phyloP scores from a whole-genome alignment of 495 filamentous ascomycete genomes.

The Bryoglossum gracile region DNA sequence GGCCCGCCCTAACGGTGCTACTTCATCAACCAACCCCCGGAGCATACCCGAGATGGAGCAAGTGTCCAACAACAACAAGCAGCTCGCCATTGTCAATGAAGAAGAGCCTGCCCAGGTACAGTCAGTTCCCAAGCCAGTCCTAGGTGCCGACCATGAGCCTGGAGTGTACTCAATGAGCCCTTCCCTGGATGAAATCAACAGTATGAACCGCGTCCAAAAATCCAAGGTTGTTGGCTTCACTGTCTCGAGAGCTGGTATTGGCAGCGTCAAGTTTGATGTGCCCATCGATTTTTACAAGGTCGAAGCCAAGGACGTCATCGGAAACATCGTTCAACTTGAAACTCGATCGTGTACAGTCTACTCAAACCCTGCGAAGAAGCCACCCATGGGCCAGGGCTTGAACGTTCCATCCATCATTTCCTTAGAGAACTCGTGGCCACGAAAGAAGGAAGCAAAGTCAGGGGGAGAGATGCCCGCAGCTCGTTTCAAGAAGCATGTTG shows the following conservation, averaged over 20 bases:
- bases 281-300: conserved; percentile 72
- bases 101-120: conserved; percentile 40
- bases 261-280: conserved; percentile 69
- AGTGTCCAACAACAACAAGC: conserved; percentile 52
- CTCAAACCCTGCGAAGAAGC: conserved; percentile 64
- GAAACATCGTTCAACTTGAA: conserved; percentile 62
- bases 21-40: too few relatives aligned
- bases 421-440: conserved; percentile 86
- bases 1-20: conserved; percentile 40
- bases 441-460: conserved; percentile 48
- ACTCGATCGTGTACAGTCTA: conserved; percentile 82
- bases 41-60: conserved; percentile 74
- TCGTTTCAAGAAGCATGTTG: conserved; percentile 70
- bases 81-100: conserved; percentile 74
- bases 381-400: conserved; percentile 72
- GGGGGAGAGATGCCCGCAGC: conserved; percentile 28
- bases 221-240: conserved; percentile 63
- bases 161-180: conserved; percentile 86
- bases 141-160: conserved; percentile 47
- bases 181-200: conserved; percentile 56
- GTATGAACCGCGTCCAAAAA: conserved; percentile 65
- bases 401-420: conserved; percentile 83
- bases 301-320: conserved; percentile 63
- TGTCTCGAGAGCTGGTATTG: conserved; percentile 74
- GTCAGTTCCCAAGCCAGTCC: conserved; percentile 24